Evolutionary conservation across 2,329 filamentous ascomycete genomes (phyloP).

Genomic region (Claviceps africana): DNA sequence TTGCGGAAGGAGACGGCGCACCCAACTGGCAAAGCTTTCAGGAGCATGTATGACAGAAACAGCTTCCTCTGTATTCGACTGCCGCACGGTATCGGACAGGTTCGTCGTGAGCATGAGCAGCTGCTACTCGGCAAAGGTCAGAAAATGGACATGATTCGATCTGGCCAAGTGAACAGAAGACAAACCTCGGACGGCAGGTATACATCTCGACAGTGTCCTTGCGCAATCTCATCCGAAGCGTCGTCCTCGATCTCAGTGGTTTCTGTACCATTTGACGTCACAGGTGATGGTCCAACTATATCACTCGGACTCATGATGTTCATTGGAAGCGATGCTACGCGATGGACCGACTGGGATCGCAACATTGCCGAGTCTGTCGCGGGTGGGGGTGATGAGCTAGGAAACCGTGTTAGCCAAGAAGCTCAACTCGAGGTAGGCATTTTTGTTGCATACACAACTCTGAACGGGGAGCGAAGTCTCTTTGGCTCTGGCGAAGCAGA

Average conservation of each 20-base stretch:
- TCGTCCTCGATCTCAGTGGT: slow-evolving; percentile 78
- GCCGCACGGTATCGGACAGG: slow-evolving; percentile 42
- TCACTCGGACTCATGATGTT: slow-evolving; percentile 49
- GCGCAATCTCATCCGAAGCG: slow-evolving; percentile 43
- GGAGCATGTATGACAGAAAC: slow-evolving; percentile 87
- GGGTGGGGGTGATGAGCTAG: slow-evolving; percentile 23
- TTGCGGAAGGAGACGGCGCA: slow-evolving; percentile 25
- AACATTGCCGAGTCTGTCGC: slow-evolving; percentile 32
- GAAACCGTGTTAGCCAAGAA: slow-evolving; percentile 5
- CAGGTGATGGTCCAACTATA: slow-evolving; percentile 66
- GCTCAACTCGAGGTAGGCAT: not conserved
- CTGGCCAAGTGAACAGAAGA: not conserved
- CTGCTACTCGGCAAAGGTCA: slow-evolving; percentile 18
- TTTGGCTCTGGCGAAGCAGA: slow-evolving; percentile 40
- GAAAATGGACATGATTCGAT: not conserved
- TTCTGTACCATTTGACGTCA: slow-evolving; percentile 73
- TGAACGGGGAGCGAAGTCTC: slow-evolving; percentile 32
- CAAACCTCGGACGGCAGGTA: slow-evolving; percentile 19
- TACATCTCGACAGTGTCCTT: slow-evolving; percentile 10
- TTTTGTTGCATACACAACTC: slow-evolving; percentile 32
- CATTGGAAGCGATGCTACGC: slow-evolving; percentile 37
- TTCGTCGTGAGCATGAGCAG: slow-evolving; percentile 42
- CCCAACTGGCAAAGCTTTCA: slow-evolving; percentile 68
- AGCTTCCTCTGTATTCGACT: slow-evolving; percentile 57
- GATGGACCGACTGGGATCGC: slow-evolving; percentile 35